Evolutionary conservation across 805 yeast genomes (phyloP).

Genomic region (Metschnikowia kofuensis): DNA sequence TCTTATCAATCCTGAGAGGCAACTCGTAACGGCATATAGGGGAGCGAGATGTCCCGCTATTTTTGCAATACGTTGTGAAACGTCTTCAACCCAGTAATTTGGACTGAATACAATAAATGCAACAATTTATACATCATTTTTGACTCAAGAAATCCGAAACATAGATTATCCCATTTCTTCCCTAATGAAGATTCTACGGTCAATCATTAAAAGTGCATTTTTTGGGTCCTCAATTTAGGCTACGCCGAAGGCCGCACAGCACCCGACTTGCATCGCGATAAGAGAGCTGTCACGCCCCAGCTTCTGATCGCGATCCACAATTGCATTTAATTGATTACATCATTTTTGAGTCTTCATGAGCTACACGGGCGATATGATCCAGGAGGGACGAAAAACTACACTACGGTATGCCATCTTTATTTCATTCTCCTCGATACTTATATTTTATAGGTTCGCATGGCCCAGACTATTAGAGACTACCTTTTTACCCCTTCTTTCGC

Average conservation of each 20-base stretch:
- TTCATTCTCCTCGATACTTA: not conserved
- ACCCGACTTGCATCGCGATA: slow-evolving; percentile 4
- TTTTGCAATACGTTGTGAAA: too few species aligned
- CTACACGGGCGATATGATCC: not conserved
- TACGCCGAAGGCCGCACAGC: not conserved
- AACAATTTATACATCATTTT: too few species aligned
- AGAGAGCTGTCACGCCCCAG: slow-evolving; percentile 1
- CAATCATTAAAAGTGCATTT: too few species aligned
- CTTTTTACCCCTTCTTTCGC: not conserved
- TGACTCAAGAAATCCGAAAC: too few species aligned
- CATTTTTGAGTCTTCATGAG: not conserved
- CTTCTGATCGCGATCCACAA: slow-evolving; percentile 1
- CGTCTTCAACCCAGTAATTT: too few species aligned
- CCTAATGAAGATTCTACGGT: too few species aligned
- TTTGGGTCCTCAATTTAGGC: too few species aligned
- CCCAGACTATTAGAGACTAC: not conserved
- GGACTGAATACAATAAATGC: too few species aligned
- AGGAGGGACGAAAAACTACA: not conserved
- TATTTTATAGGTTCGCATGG: not conserved
- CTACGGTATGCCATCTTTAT: not conserved
- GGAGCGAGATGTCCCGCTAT: too few species aligned
- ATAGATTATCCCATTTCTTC: too few species aligned
- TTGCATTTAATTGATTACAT: not conserved
- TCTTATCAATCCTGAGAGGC: too few species aligned
- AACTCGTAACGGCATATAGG: too few species aligned